These are phyloP conservation scores for Hapsidospora chrysogenum DNA, from an alignment of 495 filamentous ascomycete species.

Conservation along the genomic window DNA sequence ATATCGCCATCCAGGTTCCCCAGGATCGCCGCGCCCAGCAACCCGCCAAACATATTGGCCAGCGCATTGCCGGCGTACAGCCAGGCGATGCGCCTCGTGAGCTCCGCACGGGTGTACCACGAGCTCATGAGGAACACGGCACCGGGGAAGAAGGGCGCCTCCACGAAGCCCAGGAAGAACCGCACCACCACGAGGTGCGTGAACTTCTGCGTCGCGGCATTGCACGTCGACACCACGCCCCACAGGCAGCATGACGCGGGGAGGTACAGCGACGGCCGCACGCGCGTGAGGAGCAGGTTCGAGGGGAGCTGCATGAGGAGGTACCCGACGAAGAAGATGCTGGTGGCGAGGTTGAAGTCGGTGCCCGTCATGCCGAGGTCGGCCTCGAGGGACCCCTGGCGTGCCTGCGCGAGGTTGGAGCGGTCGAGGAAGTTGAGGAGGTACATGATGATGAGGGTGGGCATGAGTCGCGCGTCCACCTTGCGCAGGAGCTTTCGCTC, in stretches of 20 bases:
- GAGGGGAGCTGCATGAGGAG: conserved; percentile 25
- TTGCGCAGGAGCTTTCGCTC: conserved; percentile 41
- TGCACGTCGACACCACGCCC: conserved; percentile 37
- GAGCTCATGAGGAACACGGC: too few relatives aligned
- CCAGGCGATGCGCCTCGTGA: conserved; percentile 5
- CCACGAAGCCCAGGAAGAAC: conserved; percentile 44
- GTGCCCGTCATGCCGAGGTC: conserved; percentile 28
- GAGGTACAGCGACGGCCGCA: conserved; percentile 19
- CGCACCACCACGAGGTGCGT: conserved; percentile 35
- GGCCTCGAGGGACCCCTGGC: conserved; percentile 24
- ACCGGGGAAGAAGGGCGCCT: conserved; percentile 30
- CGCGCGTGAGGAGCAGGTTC: conserved; percentile 20
- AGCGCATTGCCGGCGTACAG: conserved; percentile 4
- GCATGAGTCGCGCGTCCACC: conserved; percentile 46
- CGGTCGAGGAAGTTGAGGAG: conserved; percentile 73
- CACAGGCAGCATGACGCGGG: conserved; percentile 35
- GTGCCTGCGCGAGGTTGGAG: conserved; percentile 23
- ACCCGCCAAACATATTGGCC: conserved; percentile 37
- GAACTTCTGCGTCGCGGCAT: conserved; percentile 34
- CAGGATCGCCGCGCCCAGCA: conserved; percentile 45
- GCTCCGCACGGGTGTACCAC: conserved; percentile 7
- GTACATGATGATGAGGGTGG: conserved; percentile 38
- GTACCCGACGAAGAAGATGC: conserved; percentile 35
- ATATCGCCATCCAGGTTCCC: conserved; percentile 45
- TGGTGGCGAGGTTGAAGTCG: conserved; percentile 33